These are phyloP conservation scores for Podospora sp. DNA, from an alignment of 495 filamentous ascomycete species.

Conservation along the genomic window DNA sequence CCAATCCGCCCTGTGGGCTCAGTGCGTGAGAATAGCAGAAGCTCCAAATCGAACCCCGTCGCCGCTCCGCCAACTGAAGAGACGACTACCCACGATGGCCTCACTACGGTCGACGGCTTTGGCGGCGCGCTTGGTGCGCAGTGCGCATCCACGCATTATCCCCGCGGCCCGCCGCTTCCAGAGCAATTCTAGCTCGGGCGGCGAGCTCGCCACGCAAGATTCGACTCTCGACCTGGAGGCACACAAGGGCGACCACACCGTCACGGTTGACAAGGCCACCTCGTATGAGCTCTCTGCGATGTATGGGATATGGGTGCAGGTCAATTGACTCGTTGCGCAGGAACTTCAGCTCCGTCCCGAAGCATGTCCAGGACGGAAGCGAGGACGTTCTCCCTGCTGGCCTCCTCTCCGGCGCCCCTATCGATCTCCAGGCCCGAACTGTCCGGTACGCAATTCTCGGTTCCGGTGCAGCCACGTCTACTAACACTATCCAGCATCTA, in stretches of 20 bases:
- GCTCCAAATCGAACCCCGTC: slow-evolving; percentile 9
- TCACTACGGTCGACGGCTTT: slow-evolving; percentile 44
- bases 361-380: slow-evolving; percentile 84
- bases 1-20: slow-evolving; percentile 8
- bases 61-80: slow-evolving; percentile 21
- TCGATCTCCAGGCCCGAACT: slow-evolving; percentile 88
- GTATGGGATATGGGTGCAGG: slow-evolving; percentile 6
- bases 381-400: slow-evolving; percentile 78
- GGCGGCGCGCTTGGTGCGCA: slow-evolving; percentile 49
- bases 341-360: slow-evolving; percentile 85
- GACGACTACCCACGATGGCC: slow-evolving; percentile 38
- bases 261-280: slow-evolving; percentile 74
- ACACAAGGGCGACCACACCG: slow-evolving; percentile 80
- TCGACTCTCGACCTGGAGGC: slow-evolving; percentile 42
- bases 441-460: slow-evolving; percentile 69
- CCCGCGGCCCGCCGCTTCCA: slow-evolving; percentile 51
- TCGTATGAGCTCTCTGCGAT: slow-evolving; percentile 60
- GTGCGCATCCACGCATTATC: slow-evolving; percentile 41
- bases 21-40: neutral
- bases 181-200: slow-evolving; percentile 38
- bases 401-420: slow-evolving; percentile 87
- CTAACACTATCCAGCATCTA: slow-evolving; percentile 66
- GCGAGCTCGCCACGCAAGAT: slow-evolving; percentile 31
- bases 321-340: slow-evolving; percentile 44
- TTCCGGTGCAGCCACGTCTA: neutral